Evolutionary conservation across 2,329 filamentous ascomycete genomes (phyloP).

Genomic region (Pseudopyrenochaeta lycopersici): DNA sequence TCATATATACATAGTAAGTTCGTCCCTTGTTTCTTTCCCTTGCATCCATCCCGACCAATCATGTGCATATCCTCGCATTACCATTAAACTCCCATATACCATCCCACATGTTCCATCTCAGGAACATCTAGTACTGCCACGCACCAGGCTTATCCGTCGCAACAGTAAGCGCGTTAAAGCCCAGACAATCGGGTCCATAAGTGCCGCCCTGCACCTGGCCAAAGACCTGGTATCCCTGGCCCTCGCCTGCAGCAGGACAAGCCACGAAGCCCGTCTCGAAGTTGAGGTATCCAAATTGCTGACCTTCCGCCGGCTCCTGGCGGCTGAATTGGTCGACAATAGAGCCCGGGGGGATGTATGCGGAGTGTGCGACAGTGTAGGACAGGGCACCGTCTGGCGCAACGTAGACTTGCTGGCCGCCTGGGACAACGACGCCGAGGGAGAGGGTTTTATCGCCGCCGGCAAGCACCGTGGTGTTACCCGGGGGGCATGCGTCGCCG

Average conservation of each 20-base stretch:
- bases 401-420: slow-evolving; percentile 70
- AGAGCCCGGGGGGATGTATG: slow-evolving; percentile 61
- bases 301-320: slow-evolving; percentile 20
- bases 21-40: background rate
- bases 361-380: slow-evolving; percentile 66
- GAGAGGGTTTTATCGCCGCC: slow-evolving; percentile 41
- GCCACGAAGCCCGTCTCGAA: slow-evolving; percentile 45
- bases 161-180: slow-evolving; percentile 45
- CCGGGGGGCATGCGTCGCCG: slow-evolving; percentile 55
- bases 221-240: slow-evolving; percentile 45
- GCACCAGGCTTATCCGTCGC: slow-evolving; percentile 37
- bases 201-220: slow-evolving; percentile 33
- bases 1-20: slow-evolving; percentile 17
- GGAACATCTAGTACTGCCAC: slow-evolving; percentile 46
- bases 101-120: background rate
- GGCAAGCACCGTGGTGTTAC: slow-evolving; percentile 58
- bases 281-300: slow-evolving; percentile 35
- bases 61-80: slow-evolving; percentile 12
- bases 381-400: slow-evolving; percentile 62
- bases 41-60: background rate
- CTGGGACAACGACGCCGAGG: slow-evolving; percentile 65
- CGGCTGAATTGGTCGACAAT: slow-evolving; percentile 60
- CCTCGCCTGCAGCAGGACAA: slow-evolving; percentile 36
- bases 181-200: slow-evolving; percentile 38
- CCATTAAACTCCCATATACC: background rate